phyloP scores from a whole-genome alignment of 257 asterid species.

The Solanum ossicruentum region DNA sequence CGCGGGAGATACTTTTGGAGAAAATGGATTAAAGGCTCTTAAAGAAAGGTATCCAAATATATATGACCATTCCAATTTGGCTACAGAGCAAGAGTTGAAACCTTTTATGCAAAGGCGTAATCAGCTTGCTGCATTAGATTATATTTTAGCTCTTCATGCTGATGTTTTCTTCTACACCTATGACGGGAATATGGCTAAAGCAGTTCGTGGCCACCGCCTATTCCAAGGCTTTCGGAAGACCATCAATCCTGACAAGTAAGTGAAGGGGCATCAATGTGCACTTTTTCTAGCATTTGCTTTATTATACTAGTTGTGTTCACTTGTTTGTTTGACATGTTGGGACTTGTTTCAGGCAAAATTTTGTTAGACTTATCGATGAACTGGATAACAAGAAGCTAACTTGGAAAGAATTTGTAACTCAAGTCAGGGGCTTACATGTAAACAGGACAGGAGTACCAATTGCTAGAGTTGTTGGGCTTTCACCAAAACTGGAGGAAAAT shows the following conservation, averaged over 20 bases:
- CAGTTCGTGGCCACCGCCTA: conserved; percentile 32
- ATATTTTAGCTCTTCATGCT: conserved; percentile 19
- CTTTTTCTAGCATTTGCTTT: background rate
- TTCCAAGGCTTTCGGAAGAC: conserved; percentile 24
- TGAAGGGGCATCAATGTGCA: background rate
- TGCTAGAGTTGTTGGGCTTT: conserved; percentile 8
- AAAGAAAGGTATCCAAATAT: conserved; percentile 18
- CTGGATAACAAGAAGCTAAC: conserved; percentile 9
- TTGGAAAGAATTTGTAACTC: conserved; percentile 17
- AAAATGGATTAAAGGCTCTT: conserved; percentile 7
- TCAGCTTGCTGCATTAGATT: conserved; percentile 34
- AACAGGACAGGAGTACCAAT: conserved; percentile 23
- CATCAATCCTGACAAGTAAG: conserved; percentile 27
- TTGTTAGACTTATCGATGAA: conserved; percentile 14
- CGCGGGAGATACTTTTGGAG: conserved; percentile 20
- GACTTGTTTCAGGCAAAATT: conserved; percentile 6
- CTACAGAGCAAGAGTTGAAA: conserved; percentile 21
- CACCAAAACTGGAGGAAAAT: conserved; percentile 18
- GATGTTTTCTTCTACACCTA: conserved; percentile 27
- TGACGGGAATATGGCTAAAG: conserved; percentile 36
- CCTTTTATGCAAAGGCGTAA: conserved; percentile 6
- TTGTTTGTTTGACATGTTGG: background rate
- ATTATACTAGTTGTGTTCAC: background rate
- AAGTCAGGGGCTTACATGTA: conserved; percentile 13
- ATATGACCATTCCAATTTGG: conserved; percentile 19